Base-by-base conservation (phyloP, 2,329 filamentous ascomycete species). In the Aspergillus brasiliensis region DNA sequence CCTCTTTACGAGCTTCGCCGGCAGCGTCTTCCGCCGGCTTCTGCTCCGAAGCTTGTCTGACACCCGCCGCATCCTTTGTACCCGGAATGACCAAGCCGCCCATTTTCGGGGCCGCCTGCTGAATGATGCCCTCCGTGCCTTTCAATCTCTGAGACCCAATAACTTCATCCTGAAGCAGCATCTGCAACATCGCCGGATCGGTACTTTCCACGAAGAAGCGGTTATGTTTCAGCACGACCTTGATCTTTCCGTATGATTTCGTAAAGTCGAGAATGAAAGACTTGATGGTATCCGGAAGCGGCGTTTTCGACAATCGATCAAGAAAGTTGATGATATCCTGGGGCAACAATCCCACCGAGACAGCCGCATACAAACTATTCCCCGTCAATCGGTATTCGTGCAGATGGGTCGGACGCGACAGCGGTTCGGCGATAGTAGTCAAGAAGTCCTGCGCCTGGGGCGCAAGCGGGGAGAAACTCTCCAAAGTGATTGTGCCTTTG, bases 371-470 rank as follows among this genome's bases (percentile, higher is more conserved):
- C 56, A 99, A 82, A 77, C 92, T 97, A 77, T 98, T 93, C 23
- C 91, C 88, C 2, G 92, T 97, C 69, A 99, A 84, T 58, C 88
- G 86, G 77, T 98, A 98, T 77, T 99, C 94, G 80, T 98, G 95
- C 64, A 98, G 86, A 71, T 92, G 94, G 5, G 88, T 90, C 59
- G 95, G 94, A 61, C 94, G 88, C 37, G 93, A 97, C 60, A 94
- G 83, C 17, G 94, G 95, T 79, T 99, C 94, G 63, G 94, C 91
- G 67, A 99, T 94, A 49, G 95, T 97, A 69, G 96, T 97, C 60
- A 99, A 82, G 73, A 99, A 97, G 74, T 97, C 92, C 73, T 97
- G 92, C 0, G 92, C 94, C 71, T 93, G 89, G 59, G 89, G 85
- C 59, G 94, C 92, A 58, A 95, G 82, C 2, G 93, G 91, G 55